Conservation (phyloP, 495 filamentous ascomycete genomes). For the Symbiotaphrina buchneri region DNA sequence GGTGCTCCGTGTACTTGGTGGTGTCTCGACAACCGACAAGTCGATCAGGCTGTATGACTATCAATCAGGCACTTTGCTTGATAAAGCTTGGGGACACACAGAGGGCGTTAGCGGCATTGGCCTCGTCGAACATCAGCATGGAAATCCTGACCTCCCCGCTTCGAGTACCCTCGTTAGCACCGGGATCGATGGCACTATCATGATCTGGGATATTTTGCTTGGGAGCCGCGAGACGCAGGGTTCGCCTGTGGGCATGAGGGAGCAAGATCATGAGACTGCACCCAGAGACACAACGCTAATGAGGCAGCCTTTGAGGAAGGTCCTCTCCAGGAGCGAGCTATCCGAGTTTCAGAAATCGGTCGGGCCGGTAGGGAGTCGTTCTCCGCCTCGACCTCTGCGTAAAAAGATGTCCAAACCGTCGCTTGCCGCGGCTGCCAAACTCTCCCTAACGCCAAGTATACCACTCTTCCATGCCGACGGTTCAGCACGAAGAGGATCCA, state of each 20-base stretch:
- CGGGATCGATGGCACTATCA: conserved; percentile 65
- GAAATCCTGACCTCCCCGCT: conserved; percentile 5
- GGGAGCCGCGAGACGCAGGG: not conserved
- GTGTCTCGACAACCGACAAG: conserved; percentile 81
- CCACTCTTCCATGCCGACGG: conserved; percentile 1
- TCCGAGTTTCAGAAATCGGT: conserved; percentile 46
- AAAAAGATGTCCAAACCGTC: conserved; percentile 25
- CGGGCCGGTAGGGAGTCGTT: conserved; percentile 29
- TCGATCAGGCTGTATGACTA: conserved; percentile 77
- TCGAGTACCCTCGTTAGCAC: conserved; percentile 39
- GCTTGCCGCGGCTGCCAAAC: conserved; percentile 7
- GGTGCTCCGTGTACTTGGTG: conserved; percentile 30
- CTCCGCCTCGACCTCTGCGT: conserved; percentile 36
- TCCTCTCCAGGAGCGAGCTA: conserved; percentile 56
- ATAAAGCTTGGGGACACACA: conserved; percentile 83
- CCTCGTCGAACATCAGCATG: conserved; percentile 19
- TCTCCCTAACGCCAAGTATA: conserved; percentile 1
- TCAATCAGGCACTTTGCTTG: conserved; percentile 49
- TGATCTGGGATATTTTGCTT: conserved; percentile 39
- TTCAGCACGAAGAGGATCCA: not conserved
- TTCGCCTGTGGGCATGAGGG: not conserved
- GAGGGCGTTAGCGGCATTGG: conserved; percentile 70
- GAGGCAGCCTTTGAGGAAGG: conserved; percentile 43
- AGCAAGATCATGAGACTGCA: conserved; percentile 12
- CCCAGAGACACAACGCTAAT: conserved; percentile 24